Conservation (phyloP, 129 eudicot species). For the Smallanthus sonchifolius region DNA sequence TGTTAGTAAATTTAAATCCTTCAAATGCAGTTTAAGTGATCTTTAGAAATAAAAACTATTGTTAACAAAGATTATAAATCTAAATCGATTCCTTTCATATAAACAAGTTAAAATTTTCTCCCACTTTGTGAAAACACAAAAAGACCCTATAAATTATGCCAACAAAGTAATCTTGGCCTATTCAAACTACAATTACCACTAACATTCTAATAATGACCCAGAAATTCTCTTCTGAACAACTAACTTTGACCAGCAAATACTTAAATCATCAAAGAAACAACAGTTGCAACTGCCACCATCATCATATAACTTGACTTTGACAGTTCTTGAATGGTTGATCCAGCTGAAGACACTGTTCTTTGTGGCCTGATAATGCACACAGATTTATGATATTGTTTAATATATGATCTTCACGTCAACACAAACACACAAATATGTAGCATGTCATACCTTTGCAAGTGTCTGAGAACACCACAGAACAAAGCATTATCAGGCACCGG, state of each 20-base stretch:
- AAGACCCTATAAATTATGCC: not conserved
- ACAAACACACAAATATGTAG: not conserved
- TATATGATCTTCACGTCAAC: not conserved
- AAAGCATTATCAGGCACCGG: conserved; percentile 76
- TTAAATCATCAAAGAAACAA: conserved; percentile 21
- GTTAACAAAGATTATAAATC: not conserved
- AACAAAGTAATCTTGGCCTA: not conserved
- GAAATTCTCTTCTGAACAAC: not conserved
- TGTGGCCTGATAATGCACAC: conserved; percentile 43
- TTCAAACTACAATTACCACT: not conserved
- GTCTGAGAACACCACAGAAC: conserved; percentile 68
- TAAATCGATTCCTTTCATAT: not conserved
- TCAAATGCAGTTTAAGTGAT: no score
- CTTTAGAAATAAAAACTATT: no score
- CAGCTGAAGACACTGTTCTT: conserved; percentile 27
- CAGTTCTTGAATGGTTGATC: conserved; percentile 16
- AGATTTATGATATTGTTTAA: not conserved
- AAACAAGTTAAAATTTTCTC: not conserved
- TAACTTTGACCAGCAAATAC: not conserved
- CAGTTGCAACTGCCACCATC: conserved; percentile 28
- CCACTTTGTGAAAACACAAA: not conserved
- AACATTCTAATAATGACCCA: not conserved
- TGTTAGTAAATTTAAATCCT: no score
- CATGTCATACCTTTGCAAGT: conserved; percentile 54
- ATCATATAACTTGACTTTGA: conserved; percentile 13